phyloP scores from a whole-genome alignment of 169 alveolate species.

The Plasmodium gallinaceum region DNA sequence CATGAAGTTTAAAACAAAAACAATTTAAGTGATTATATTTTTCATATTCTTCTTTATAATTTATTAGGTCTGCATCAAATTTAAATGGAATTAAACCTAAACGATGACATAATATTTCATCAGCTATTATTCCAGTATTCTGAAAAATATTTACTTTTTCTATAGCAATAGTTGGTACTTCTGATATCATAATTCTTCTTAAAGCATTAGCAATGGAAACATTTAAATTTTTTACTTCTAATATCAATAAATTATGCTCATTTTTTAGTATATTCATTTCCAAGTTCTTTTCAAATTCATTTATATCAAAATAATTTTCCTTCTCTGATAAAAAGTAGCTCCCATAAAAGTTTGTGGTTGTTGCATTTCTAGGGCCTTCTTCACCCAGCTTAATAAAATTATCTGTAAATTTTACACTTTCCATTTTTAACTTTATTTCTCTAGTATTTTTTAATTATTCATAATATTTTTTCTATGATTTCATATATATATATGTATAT shows the following conservation, averaged over 20 bases:
- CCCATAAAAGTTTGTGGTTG: constrained; percentile 72
- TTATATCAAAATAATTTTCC: constrained; percentile 52
- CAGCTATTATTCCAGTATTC: constrained; percentile 95
- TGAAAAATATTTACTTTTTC: constrained; percentile 92
- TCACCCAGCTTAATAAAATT: constrained; percentile 35
- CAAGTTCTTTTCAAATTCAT: constrained; percentile 70
- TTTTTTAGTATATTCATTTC: constrained; percentile 80
- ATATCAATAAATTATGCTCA: constrained; percentile 78
- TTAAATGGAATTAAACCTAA: constrained; percentile 97
- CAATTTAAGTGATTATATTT: constrained; percentile 83
- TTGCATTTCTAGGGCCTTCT: constrained; percentile 74
- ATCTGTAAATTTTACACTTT: constrained; percentile 31
- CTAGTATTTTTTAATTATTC: neutral
- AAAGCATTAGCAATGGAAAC: constrained; percentile 96
- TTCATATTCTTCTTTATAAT: constrained; percentile 84
- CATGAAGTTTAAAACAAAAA: constrained; percentile 89
- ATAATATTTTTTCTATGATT: neutral
- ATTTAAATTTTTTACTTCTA: constrained; percentile 92
- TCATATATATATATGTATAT: neutral
- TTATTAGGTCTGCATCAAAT: constrained; percentile 94
- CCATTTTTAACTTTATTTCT: constrained; percentile 13
- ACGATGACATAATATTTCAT: constrained; percentile 98
- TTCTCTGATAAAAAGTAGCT: constrained; percentile 48
- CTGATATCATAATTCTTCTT: constrained; percentile 96
- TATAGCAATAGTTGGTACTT: constrained; percentile 97